A percentile compares a stretch with the other conserved stretches of the same genome.
Conservation (phyloP, 2,329 filamentous ascomycete genomes). For the Fusarium sp. region DNA sequence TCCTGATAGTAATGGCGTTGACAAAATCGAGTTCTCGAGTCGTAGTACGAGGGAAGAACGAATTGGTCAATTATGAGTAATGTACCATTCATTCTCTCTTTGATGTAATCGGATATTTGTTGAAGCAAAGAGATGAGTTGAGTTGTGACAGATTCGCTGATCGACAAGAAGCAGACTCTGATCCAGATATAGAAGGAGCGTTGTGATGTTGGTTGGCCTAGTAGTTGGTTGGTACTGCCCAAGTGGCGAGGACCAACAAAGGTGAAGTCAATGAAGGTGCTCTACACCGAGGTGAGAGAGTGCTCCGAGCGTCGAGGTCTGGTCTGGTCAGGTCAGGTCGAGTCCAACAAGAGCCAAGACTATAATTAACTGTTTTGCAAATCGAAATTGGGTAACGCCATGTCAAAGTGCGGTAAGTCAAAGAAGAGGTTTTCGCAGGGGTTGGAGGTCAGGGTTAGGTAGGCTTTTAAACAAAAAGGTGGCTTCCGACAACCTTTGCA, state of each 20-base stretch:
- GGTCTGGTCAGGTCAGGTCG: neutral
- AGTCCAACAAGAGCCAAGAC: conserved; percentile 2
- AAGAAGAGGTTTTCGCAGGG: neutral
- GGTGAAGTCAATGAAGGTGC: neutral
- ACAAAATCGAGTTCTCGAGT: conserved; percentile 1
- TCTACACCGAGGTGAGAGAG: conserved; percentile 3
- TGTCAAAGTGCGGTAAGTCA: neutral
- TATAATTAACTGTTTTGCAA: neutral
- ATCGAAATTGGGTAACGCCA: neutral
- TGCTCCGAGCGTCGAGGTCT: neutral
- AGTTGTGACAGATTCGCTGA: neutral
- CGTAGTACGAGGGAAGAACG: neutral
- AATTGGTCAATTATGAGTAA: conserved; percentile 10
- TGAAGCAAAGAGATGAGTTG: neutral
- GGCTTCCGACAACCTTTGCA: conserved; percentile 6
- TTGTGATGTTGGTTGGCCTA: conserved; percentile 4
- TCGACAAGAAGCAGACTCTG: conserved; percentile 5
- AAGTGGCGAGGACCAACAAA: conserved; percentile 1
- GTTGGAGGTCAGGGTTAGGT: neutral
- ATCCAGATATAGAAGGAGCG: conserved; percentile 23
- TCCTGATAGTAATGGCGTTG: neutral
- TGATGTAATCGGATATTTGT: neutral
- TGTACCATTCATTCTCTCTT: conserved; percentile 27
- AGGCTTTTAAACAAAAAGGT: neutral
- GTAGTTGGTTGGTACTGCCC: neutral